phyloP scores from a whole-genome alignment of 2,329 filamentous ascomycete genomes.

The Fonsecaea pugnacius region DNA sequence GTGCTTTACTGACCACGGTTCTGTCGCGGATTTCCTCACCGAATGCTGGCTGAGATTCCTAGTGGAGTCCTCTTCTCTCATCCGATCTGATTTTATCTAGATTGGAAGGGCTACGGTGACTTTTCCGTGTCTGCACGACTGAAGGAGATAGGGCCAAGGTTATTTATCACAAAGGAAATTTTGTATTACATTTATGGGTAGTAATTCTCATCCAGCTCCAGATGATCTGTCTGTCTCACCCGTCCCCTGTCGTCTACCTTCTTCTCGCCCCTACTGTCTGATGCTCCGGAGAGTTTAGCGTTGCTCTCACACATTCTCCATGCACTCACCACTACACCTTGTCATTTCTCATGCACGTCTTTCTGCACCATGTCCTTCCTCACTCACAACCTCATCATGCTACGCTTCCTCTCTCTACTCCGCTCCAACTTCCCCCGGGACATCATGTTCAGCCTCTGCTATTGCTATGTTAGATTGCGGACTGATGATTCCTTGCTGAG shows the following conservation, averaged over 20 bases:
- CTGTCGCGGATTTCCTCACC: not conserved
- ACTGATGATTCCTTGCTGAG: not conserved
- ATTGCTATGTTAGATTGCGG: not conserved
- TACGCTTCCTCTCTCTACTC: too few species aligned
- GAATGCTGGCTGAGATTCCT: not conserved
- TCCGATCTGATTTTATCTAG: too few species aligned
- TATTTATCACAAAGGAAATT: not conserved
- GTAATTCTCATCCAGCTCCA: not conserved
- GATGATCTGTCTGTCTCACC: not conserved
- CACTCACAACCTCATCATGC: too few species aligned
- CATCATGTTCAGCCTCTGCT: too few species aligned
- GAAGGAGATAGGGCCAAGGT: not conserved
- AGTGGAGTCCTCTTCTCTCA: too few species aligned
- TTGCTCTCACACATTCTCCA: not conserved
- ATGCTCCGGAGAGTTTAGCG: not conserved
- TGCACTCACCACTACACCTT: too few species aligned
- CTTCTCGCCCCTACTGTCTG: too few species aligned
- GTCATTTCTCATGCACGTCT: not conserved
- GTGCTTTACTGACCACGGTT: constrained; percentile 8
- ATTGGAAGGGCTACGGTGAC: too few species aligned
- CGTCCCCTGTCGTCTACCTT: not conserved
- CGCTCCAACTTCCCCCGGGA: not conserved
- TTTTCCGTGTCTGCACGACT: too few species aligned
- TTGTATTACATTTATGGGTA: not conserved
- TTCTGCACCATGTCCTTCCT: not conserved